phyloP scores from a whole-genome alignment of 352 stramenopile genomes.

The Pelagophyceae sp. region DNA sequence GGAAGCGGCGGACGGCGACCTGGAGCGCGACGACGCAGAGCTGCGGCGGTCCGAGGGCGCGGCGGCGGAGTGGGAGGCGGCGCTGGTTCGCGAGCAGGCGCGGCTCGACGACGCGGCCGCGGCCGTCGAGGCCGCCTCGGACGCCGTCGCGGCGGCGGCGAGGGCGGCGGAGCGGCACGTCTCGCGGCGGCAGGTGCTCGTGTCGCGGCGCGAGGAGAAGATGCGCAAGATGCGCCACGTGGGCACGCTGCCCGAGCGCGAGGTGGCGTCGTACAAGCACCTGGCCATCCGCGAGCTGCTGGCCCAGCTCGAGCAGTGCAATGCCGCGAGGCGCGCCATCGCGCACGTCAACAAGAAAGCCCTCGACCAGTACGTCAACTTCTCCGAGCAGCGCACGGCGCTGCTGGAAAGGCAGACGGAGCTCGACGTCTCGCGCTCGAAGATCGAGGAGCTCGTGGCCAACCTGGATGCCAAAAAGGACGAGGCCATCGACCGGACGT shows the following conservation, averaged over 20 bases:
- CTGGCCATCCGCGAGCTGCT: conserved; percentile 70
- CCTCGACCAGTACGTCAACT: conserved; percentile 97
- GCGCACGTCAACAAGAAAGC: conserved; percentile 99
- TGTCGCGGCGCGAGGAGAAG: conserved; percentile 81
- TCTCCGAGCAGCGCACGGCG: conserved; percentile 80
- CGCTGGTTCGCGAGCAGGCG: not conserved
- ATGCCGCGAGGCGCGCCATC: conserved; percentile 92
- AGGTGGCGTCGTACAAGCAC: conserved; percentile 76
- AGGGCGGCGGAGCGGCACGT: conserved; percentile 36
- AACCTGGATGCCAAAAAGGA: conserved; percentile 91
- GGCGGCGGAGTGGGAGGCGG: not conserved
- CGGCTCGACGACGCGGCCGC: not conserved
- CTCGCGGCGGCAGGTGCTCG: conserved; percentile 45
- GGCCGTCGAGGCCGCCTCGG: conserved; percentile 42
- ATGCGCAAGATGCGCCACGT: conserved; percentile 93
- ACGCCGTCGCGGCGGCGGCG: conserved; percentile 52
- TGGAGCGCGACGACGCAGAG: conserved; percentile 52
- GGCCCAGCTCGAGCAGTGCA: conserved; percentile 75
- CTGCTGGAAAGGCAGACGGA: conserved; percentile 89
- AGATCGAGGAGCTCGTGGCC: conserved; percentile 70
- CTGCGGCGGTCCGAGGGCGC: conserved; percentile 23
- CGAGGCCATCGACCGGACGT: conserved; percentile 96
- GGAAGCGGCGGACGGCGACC: conserved; percentile 38
- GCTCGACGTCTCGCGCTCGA: conserved; percentile 85
- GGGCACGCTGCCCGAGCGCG: conserved; percentile 80